phyloP scores from a whole-genome alignment of 176 grass and related monocot species.

The Sorghum bicolor region Sorghum_bicolor_NCBIv3 NC_012870.2:70780001-70780500 shows the following conservation, averaged over 20 bases:
- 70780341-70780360: not conserved
- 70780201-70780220: not conserved
- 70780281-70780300: not conserved
- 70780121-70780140: not conserved
- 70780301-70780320: not conserved
- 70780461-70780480: not conserved
- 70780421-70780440: not conserved
- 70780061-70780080: constrained; percentile 26
- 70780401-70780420: not conserved
- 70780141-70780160: not conserved
- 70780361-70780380: not conserved
- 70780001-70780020: constrained; percentile 97
- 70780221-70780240: not conserved
- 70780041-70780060: constrained; percentile 86
- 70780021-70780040: constrained; percentile 97
- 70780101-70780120: not conserved
- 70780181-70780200: constrained; percentile 1
- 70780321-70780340: not conserved
- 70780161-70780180: not conserved
- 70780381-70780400: not conserved
- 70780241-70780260: not conserved
- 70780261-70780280: not conserved
- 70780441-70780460: not conserved
- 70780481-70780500: constrained; percentile 73
- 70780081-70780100: constrained; percentile 4